Conservation (phyloP, 805 yeast genomes). For the Starmerella floricola region DNA sequence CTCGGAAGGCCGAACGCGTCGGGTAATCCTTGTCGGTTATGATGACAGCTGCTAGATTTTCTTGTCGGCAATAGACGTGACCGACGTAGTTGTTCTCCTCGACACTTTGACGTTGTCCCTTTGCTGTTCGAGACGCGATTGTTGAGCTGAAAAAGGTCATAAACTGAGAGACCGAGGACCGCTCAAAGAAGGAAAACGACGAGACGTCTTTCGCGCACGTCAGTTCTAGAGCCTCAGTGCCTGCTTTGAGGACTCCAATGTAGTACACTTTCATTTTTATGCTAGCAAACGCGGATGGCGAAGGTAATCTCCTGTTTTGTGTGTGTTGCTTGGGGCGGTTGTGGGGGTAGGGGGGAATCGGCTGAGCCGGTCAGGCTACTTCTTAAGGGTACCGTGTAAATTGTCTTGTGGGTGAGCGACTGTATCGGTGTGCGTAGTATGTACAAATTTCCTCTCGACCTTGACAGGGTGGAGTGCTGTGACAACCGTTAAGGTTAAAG, state of each 20-base stretch:
- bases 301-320: background rate
- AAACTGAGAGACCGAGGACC: conserved; percentile 72
- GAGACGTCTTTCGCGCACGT: conserved; percentile 70
- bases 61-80: conserved; percentile 79
- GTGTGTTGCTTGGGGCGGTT: background rate
- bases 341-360: too few species aligned
- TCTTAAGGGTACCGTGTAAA: too few species aligned
- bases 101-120: conserved; percentile 87
- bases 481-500: too few species aligned
- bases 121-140: conserved; percentile 71
- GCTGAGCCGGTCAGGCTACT: background rate
- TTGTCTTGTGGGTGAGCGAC: background rate
- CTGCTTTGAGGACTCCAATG: conserved; percentile 70
- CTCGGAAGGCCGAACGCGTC: conserved; percentile 87
- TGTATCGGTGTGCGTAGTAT: background rate
- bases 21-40: conserved; percentile 95
- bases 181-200: conserved; percentile 81
- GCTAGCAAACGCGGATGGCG: too few species aligned
- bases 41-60: conserved; percentile 83
- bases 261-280: conserved; percentile 94
- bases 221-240: conserved; percentile 55
- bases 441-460: too few species aligned
- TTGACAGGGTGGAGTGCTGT: too few species aligned
- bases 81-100: conserved; percentile 88
- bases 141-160: conserved; percentile 91